Evolutionary conservation across 1,284 basidiomycete genomes (phyloP).

Genomic region (Ganoderma leucocontextum): DNA sequence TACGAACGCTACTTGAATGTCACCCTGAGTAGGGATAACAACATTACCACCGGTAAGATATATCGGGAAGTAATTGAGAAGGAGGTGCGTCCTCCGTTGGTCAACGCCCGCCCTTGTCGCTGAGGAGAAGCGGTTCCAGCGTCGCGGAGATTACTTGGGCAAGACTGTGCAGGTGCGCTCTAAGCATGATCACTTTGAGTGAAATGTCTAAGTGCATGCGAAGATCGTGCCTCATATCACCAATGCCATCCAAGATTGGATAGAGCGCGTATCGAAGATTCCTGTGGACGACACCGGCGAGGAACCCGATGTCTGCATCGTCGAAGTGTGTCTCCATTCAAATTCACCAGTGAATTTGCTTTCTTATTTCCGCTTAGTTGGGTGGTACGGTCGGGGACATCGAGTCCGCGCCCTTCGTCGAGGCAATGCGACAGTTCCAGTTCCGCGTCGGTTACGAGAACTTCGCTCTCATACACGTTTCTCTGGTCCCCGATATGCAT

Average conservation of each 20-base stretch:
- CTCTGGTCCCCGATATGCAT: constrained; percentile 97
- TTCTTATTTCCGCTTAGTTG: constrained; percentile 59
- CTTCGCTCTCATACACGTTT: constrained; percentile 97
- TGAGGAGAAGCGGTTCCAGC: constrained; percentile 52
- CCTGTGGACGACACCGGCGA: constrained; percentile 96
- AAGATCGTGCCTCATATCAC: constrained; percentile 98
- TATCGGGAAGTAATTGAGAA: constrained; percentile 98
- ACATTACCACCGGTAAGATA: constrained; percentile 98
- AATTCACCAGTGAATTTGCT: neutral
- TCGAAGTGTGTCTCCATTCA: constrained; percentile 71
- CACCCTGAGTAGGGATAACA: constrained; percentile 94
- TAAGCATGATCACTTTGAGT: neutral
- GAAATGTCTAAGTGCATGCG: neutral
- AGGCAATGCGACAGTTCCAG: constrained; percentile 99
- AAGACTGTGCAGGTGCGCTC: constrained; percentile 89
- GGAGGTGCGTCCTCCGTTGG: constrained; percentile 65
- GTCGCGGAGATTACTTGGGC: constrained; percentile 96
- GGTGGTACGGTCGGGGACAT: constrained; percentile 98
- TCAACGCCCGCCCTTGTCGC: neutral
- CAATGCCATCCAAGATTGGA: constrained; percentile 99
- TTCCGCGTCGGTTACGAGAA: constrained; percentile 98
- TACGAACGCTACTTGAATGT: constrained; percentile 98
- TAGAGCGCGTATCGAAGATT: constrained; percentile 92
- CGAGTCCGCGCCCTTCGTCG: constrained; percentile 96
- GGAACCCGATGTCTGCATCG: constrained; percentile 96